Percentiles rank a stretch among this genome's conserved stretches.
phyloP scores from a whole-genome alignment of 495 filamentous ascomycete species.

The Penicillium riverlandense region DNA sequence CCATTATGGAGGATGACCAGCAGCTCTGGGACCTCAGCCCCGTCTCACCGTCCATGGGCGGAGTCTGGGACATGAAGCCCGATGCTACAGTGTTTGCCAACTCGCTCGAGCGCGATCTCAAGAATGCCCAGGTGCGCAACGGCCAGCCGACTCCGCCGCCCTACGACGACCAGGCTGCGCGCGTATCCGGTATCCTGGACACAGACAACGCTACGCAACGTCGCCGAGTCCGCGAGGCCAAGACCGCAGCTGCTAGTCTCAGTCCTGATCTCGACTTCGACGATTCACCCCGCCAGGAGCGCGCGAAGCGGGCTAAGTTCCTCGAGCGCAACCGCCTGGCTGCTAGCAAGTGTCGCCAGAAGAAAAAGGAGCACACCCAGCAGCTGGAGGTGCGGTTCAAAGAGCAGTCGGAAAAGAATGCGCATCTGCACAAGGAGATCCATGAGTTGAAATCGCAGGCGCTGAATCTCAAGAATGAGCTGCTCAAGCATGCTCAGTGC shows the following conservation, averaged over 20 bases:
- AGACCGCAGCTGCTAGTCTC: slow-evolving; percentile 12
- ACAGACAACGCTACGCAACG: slow-evolving; percentile 7
- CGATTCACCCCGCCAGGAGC: slow-evolving; percentile 12
- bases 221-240: slow-evolving; percentile 10
- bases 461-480: slow-evolving; percentile 46
- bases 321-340: slow-evolving; percentile 78
- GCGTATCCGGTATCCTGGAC: slow-evolving; percentile 1
- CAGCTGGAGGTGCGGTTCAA: slow-evolving; percentile 44
- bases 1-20: slow-evolving; percentile 22
- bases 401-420: slow-evolving; percentile 47
- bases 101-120: slow-evolving; percentile 25
- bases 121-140: slow-evolving; percentile 33
- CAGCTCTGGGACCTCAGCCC: slow-evolving; percentile 27
- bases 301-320: slow-evolving; percentile 41
- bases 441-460: slow-evolving; percentile 32
- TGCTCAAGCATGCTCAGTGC: slow-evolving; percentile 55
- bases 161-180: slow-evolving; percentile 17
- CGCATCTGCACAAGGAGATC: slow-evolving; percentile 61
- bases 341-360: slow-evolving; percentile 79
- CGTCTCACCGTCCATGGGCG: slow-evolving; percentile 20
- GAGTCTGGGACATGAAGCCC: slow-evolving; percentile 19
- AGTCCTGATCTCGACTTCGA: slow-evolving; percentile 19
- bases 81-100: slow-evolving; percentile 17
- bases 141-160: slow-evolving; percentile 39
- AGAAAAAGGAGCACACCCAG: slow-evolving; percentile 72